Base-by-base conservation (phyloP, 1,139 yeast species). In the Geotrichum carabidarum region DNA sequence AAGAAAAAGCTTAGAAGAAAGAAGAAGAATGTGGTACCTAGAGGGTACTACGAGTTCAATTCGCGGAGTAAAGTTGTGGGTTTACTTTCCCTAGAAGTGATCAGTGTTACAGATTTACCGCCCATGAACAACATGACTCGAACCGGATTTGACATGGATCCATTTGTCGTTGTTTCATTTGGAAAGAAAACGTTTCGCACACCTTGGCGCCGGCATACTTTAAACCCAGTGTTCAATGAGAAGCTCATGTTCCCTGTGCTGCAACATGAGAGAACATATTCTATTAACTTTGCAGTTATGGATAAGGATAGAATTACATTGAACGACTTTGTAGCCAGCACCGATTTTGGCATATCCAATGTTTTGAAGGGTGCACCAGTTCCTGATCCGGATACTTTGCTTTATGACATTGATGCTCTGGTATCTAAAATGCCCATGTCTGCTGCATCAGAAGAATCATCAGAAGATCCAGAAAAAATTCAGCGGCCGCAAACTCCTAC, bases 131-230 rank as follows among this genome's bases (percentile, higher is more conserved):
- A 71, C 47, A 62, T 72, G 58, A 72, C 84, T 1, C 75, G 91
- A 18, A 81, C 90, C 17, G 84, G 93, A 0, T 93, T 85, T 65
- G 96, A 90, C 68, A 88, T 93, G 95, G 99, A 93, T 65, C 98
- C 99, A 0, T 93, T 91, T 71, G 95, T 91, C 5, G 93, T 91
- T 15, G 84, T 88, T 0, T 84, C 96, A 0, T 89, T 91, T 68
- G 97, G 97, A 11, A 85, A 87, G 65, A 85, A 86, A 60, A 89
- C 94, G 0, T 91, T 82, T 68, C 79, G 95, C 61, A 90, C 97
- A 0, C 84, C 93, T 22, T 86, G 90, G 83, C 80, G 84, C 62
- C 80, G 89, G 31, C 98, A 91, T 65, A 85, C 89, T 0, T 70
- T 89, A 51, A 85, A 84, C 57, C 99, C 99, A 0, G 77, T 83